A percentile compares a stretch with the other conserved stretches of the same genome.
These are phyloP conservation scores for Eucalyptus urophylla DNA, from an alignment of 345 rosid genomes.

Conservation along the genomic window DNA sequence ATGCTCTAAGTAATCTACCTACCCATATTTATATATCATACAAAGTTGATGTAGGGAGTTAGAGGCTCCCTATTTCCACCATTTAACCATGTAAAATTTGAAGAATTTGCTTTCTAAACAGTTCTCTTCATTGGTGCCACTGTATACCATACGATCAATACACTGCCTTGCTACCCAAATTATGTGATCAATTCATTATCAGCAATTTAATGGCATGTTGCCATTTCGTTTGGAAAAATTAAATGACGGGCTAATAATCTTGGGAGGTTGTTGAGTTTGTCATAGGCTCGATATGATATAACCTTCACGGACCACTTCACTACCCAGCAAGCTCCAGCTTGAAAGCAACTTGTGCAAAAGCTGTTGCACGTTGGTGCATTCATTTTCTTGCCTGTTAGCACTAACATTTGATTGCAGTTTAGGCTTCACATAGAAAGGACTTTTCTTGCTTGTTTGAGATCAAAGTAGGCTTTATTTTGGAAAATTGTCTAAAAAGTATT, in stretches of 20 bases:
- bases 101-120: too few species aligned
- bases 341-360: background rate
- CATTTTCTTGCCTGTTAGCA: too few species aligned
- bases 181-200: background rate
- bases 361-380: too few species aligned
- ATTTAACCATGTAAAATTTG: too few species aligned
- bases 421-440: too few species aligned
- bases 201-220: background rate
- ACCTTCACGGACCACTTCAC: background rate
- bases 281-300: background rate
- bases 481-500: too few species aligned
- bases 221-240: background rate
- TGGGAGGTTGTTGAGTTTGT: background rate
- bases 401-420: too few species aligned
- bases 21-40: background rate
- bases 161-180: background rate
- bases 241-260: background rate
- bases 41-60: background rate
- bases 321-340: background rate
- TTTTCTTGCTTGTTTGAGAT: too few species aligned
- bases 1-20: background rate
- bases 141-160: too few species aligned
- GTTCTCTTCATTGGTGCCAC: too few species aligned
- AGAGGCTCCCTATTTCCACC: background rate
- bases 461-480: too few species aligned